phyloP scores from a whole-genome alignment of 2,329 filamentous ascomycete species.

The Aspergillus caelatus region DNA sequence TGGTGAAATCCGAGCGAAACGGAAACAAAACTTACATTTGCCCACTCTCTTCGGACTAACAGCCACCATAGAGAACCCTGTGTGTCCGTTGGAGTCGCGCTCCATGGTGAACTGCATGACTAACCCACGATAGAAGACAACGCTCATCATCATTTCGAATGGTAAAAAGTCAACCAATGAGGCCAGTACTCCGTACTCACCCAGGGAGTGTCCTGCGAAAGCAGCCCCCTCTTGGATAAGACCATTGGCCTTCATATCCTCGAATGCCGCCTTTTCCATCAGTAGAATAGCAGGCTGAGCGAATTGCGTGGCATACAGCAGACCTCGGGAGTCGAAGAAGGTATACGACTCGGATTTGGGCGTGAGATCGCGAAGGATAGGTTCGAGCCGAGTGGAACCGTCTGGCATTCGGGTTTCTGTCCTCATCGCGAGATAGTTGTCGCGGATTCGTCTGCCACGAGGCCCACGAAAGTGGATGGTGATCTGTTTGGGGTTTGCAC shows the following conservation, averaged over 20 bases:
- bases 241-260: slow-evolving; percentile 87
- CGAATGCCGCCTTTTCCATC: slow-evolving; percentile 98
- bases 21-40: slow-evolving; percentile 56
- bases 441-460: slow-evolving; percentile 88
- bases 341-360: slow-evolving; percentile 90
- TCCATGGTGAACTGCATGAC: slow-evolving; percentile 99
- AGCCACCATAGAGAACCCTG: slow-evolving; percentile 99
- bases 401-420: slow-evolving; percentile 15
- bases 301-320: slow-evolving; percentile 94
- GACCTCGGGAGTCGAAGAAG: slow-evolving; percentile 88
- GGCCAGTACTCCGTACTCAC: slow-evolving; percentile 61
- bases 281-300: slow-evolving; percentile 93
- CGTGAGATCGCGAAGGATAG: slow-evolving; percentile 87
- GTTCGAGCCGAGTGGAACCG: slow-evolving; percentile 81
- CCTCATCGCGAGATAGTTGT: slow-evolving; percentile 94
- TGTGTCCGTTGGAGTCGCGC: slow-evolving; percentile 87
- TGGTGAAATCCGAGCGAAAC: neutral
- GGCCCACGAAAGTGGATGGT: slow-evolving; percentile 96
- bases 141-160: neutral
- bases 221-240: slow-evolving; percentile 89
- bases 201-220: slow-evolving; percentile 93
- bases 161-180: neutral
- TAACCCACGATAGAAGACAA: slow-evolving; percentile 90
- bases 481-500: slow-evolving; percentile 96
- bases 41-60: slow-evolving; percentile 98